These are phyloP conservation scores for Trypanosoma boissoni DNA, from an alignment of 208 protist genomes.

Conservation along the genomic window DNA sequence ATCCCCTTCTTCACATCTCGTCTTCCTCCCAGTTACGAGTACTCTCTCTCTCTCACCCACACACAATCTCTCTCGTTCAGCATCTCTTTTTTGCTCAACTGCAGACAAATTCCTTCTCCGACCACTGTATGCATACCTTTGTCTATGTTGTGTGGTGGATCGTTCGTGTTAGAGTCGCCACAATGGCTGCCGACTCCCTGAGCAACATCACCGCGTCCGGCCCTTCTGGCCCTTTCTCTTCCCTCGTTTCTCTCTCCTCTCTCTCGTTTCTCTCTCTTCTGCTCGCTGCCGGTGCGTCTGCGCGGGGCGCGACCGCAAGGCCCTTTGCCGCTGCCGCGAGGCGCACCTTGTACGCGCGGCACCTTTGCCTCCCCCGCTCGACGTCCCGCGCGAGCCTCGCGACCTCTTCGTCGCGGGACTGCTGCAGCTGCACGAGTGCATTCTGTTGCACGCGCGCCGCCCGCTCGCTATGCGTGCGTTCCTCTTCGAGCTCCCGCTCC, in stretches of 20 bases:
- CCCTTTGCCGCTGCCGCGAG: constrained; percentile 31
- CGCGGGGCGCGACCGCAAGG: neutral
- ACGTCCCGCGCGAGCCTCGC: constrained; percentile 21
- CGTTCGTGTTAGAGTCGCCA: constrained; percentile 19
- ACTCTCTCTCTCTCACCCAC: too few relatives aligned
- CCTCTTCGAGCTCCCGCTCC: constrained; percentile 33
- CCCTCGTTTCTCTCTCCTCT: neutral
- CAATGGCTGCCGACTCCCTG: constrained; percentile 24
- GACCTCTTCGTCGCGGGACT: constrained; percentile 32
- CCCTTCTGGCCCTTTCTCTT: neutral
- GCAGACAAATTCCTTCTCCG: too few relatives aligned
- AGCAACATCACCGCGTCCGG: constrained; percentile 28
- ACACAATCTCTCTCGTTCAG: too few relatives aligned
- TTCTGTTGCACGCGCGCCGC: constrained; percentile 42
- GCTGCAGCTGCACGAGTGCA: constrained; percentile 38
- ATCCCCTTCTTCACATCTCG: too few relatives aligned
- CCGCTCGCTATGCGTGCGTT: constrained; percentile 36
- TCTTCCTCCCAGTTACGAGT: too few relatives aligned
- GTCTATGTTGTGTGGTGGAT: constrained; percentile 29
- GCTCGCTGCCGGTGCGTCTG: neutral
- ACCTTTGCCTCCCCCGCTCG: constrained; percentile 32
- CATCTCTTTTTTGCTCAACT: too few relatives aligned
- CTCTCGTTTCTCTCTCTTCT: neutral
- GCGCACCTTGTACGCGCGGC: constrained; percentile 34
- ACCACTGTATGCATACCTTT: constrained; percentile 9